Conservation (phyloP, 2,329 filamentous ascomycete genomes). For the Colletotrichum lini region DNA sequence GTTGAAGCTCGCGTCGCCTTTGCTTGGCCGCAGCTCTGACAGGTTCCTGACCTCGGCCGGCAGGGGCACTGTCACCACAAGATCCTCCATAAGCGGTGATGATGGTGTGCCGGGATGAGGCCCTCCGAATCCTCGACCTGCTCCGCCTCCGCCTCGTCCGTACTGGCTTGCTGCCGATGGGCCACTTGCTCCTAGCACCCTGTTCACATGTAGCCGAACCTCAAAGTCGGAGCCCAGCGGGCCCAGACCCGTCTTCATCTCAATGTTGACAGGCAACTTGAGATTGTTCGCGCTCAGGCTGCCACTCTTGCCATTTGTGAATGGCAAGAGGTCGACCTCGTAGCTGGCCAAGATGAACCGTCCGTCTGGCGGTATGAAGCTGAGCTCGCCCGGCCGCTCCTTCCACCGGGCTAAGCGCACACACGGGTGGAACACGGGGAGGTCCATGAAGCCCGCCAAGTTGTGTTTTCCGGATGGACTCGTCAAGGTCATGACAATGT, state of each 20-base stretch:
- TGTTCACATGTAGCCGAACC: slow-evolving; percentile 81
- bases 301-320: slow-evolving; percentile 70
- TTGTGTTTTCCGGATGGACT: slow-evolving; percentile 86
- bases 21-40: slow-evolving; percentile 83
- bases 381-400: slow-evolving; percentile 90
- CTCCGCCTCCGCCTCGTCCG: slow-evolving; percentile 55
- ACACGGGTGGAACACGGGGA: slow-evolving; percentile 97
- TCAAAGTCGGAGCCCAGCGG: slow-evolving; percentile 87
- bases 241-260: slow-evolving; percentile 86
- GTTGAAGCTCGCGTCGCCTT: slow-evolving; percentile 87
- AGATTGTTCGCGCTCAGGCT: slow-evolving; percentile 73
- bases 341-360: slow-evolving; percentile 95
- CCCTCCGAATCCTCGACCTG: slow-evolving; percentile 59
- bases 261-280: slow-evolving; percentile 85
- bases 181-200: slow-evolving; percentile 64
- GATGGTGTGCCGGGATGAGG: slow-evolving; percentile 68
- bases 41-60: slow-evolving; percentile 86
- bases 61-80: slow-evolving; percentile 84
- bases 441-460: slow-evolving; percentile 80
- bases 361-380: slow-evolving; percentile 95
- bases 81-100: slow-evolving; percentile 78
- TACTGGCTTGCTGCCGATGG: slow-evolving; percentile 54
- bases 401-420: slow-evolving; percentile 92
- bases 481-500: slow-evolving; percentile 85
- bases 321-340: slow-evolving; percentile 89